These are phyloP conservation scores for Phialophora macrospora DNA, from an alignment of 2,329 filamentous ascomycete genomes.

Conservation along the genomic window DNA sequence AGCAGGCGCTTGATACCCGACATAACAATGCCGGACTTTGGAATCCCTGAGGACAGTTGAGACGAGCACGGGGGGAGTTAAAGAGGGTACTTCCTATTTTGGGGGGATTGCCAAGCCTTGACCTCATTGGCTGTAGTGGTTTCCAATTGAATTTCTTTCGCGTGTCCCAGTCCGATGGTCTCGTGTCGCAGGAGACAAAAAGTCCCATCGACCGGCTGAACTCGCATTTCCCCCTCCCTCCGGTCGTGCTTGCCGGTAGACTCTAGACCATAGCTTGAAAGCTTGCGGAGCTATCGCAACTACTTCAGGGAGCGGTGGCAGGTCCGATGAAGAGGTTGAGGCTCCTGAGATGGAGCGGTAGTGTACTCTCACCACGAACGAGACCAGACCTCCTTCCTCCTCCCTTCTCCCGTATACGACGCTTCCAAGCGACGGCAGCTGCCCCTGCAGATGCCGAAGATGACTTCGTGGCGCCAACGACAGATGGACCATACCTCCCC, in stretches of 20 bases:
- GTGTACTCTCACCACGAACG: slow-evolving; percentile 55
- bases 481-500: slow-evolving; percentile 42
- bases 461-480: slow-evolving; percentile 40
- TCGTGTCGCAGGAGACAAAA: slow-evolving; percentile 39
- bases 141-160: slow-evolving; percentile 31
- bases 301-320: slow-evolving; percentile 12
- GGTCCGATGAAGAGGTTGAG: slow-evolving; percentile 57
- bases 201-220: slow-evolving; percentile 19
- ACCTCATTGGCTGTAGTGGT: slow-evolving; percentile 15
- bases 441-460: slow-evolving; percentile 40
- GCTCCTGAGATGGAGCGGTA: slow-evolving; percentile 59
- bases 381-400: slow-evolving; percentile 47
- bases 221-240: slow-evolving; percentile 9
- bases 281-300: slow-evolving; percentile 2
- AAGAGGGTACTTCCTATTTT: background rate
- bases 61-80: background rate
- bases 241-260: background rate
- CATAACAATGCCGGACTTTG: background rate
- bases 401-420: slow-evolving; percentile 45
- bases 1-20: background rate
- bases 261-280: background rate
- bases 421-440: slow-evolving; percentile 51
- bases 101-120: slow-evolving; percentile 7
- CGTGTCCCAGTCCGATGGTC: slow-evolving; percentile 25
- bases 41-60: background rate